Conservation (phyloP, 1,284 basidiomycete genomes). For the Pterulicium gracile region DNA sequence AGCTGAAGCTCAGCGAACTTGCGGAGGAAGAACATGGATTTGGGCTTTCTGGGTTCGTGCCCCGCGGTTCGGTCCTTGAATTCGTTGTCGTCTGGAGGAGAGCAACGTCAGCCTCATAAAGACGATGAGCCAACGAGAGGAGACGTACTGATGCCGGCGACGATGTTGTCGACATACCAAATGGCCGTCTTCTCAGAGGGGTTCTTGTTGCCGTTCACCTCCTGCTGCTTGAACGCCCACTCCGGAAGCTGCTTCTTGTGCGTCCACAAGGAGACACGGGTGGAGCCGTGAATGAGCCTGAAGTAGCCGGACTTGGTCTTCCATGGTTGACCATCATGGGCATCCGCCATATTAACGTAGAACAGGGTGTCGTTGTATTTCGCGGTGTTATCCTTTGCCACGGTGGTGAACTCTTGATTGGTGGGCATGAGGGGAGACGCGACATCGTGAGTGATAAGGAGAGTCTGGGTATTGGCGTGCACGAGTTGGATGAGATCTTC, state of each 20-base stretch:
- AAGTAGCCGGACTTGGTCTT: constrained; percentile 91
- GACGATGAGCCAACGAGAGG: not conserved
- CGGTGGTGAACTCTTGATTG: constrained; percentile 97
- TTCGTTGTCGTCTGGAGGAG: constrained; percentile 47
- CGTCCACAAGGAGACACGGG: constrained; percentile 92
- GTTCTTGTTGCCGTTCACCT: constrained; percentile 97
- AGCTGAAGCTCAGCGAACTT: constrained; percentile 93
- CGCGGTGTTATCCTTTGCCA: constrained; percentile 59
- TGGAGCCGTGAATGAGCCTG: constrained; percentile 80
- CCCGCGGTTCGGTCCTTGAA: constrained; percentile 40
- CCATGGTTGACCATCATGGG: constrained; percentile 69
- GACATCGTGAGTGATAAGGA: constrained; percentile 93
- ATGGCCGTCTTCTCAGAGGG: constrained; percentile 70
- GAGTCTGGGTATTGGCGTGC: constrained; percentile 77
- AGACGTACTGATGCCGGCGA: constrained; percentile 57
- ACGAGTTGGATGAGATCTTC: constrained; percentile 84
- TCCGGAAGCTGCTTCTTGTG: constrained; percentile 80
- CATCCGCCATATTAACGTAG: constrained; percentile 63
- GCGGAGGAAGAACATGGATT: constrained; percentile 83
- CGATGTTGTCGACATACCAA: constrained; percentile 85
- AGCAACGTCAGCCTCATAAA: constrained; percentile 7
- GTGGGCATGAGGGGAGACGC: constrained; percentile 96
- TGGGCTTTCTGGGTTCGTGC: constrained; percentile 50
- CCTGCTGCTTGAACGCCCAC: constrained; percentile 96
- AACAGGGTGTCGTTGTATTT: constrained; percentile 86